Evolutionary conservation across 805 yeast species (phyloP), one percentile per base, ranked within the genome.

Genomic region (Suhomyces xylopsoci): DNA sequence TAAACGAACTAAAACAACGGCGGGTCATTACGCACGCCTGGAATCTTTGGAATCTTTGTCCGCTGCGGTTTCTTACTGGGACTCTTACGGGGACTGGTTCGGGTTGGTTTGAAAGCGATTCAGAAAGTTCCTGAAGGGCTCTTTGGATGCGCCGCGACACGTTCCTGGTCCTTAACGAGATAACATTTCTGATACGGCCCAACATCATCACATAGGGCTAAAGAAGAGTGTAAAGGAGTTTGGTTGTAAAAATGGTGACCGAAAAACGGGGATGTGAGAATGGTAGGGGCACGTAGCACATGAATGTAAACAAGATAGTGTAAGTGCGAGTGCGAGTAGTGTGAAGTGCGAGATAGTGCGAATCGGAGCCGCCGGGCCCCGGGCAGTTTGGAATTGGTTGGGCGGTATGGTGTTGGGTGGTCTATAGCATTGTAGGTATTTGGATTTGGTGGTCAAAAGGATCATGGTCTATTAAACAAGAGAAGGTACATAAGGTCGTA

Each of bases 61-160:
- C 28, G 38, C 47, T 17, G 38, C 45, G 32, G 43, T 48, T 50
- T 28, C 58, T 30, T 15, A 44, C 53, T 7, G 56, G 54, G 3
- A 74, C 79, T 3, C 83, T 81, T 5, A 77, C 72, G 17, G 71
- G 73, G 7, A 69, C 64, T 3, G 70, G 71, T 43, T 73, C 76
- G 2, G 73, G 67, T 19, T 64, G 65, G 30, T 62, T 56, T 26
- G 63, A 57, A 36, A 69, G 54, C 30, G 58, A 67, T 58, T 73
- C 75, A 34, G 76, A 73, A 51, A 81, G 67, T 53, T 81, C 84
- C 56, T 79, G 78, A 24, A 81, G 69, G 26, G 76, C 73, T 61
- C 76, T 75, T 9, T 52, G 41, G 53, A 78, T 67, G 51, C 77
- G 79, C 56, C 75, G 68, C 34, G 81, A 77, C 19, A 82, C 71